Percentiles rank a stretch among this genome's conserved stretches.
These are phyloP conservation scores for Orbilia oligospora DNA, from an alignment of 2,329 filamentous ascomycete species.

Conservation along the genomic window DNA sequence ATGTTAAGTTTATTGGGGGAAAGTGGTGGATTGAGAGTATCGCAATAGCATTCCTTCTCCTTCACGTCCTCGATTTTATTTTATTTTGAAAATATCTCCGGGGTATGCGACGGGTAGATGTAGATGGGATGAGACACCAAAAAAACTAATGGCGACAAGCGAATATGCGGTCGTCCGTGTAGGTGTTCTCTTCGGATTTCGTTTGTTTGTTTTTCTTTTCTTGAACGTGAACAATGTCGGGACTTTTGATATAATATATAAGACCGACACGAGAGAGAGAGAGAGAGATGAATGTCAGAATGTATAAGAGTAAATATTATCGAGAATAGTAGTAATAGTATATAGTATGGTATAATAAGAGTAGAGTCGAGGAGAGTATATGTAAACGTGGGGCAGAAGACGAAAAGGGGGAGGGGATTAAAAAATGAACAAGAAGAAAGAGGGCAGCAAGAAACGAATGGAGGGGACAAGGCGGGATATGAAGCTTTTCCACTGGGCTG, in stretches of 20 bases:
- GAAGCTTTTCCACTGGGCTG: constrained; percentile 62
- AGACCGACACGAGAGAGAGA: constrained; percentile 60
- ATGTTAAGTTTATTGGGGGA: constrained; percentile 43
- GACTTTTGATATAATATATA: constrained; percentile 62
- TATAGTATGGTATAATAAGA: constrained; percentile 13
- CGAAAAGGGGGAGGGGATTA: constrained; percentile 65
- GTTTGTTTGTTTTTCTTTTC: constrained; percentile 15
- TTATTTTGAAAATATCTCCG: constrained; percentile 65
- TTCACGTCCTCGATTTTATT: constrained; percentile 61
- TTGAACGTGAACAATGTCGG: constrained; percentile 59
- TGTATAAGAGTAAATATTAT: constrained; percentile 61
- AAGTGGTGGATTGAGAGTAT: constrained; percentile 43
- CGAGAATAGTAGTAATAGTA: constrained; percentile 56
- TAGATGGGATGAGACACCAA: constrained; percentile 54
- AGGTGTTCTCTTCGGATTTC: background rate
- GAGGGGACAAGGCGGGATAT: constrained; percentile 64
- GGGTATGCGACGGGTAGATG: constrained; percentile 64
- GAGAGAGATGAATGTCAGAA: too few relatives aligned
- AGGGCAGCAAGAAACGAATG: constrained; percentile 61
- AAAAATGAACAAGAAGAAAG: constrained; percentile 62
- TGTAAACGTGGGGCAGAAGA: constrained; percentile 65
- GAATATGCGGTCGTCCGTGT: constrained; percentile 57
- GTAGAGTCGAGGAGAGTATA: constrained; percentile 60
- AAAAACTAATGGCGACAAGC: constrained; percentile 52
- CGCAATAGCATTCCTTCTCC: constrained; percentile 60